Conservation (phyloP, 2,329 filamentous ascomycete genomes). For the Stagonosporopsis chrysanthemi region DNA sequence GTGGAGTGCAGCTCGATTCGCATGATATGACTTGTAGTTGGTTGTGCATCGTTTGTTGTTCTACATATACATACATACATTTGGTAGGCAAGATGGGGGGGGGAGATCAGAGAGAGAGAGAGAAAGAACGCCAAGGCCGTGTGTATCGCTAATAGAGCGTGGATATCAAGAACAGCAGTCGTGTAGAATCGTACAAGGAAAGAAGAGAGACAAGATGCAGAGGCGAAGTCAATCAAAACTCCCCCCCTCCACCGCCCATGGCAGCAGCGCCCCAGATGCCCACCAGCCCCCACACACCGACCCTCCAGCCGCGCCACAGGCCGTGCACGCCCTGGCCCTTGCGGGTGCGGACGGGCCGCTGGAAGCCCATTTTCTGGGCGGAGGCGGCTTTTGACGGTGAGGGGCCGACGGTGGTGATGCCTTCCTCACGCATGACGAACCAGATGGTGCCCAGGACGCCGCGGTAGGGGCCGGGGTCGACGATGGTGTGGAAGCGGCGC, state of each 20-base stretch:
- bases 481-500: slow-evolving; percentile 70
- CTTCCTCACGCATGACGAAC: slow-evolving; percentile 84
- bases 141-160: slow-evolving; percentile 12
- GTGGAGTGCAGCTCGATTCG: no score
- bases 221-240: slow-evolving; percentile 34
- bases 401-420: slow-evolving; percentile 55
- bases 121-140: slow-evolving; percentile 5
- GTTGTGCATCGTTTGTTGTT: no score
- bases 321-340: slow-evolving; percentile 74
- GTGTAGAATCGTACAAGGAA: not conserved
- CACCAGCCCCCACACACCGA: slow-evolving; percentile 78
- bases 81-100: no score
- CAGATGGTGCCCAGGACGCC: slow-evolving; percentile 94
- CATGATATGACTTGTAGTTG: no score
- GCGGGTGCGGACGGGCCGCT: slow-evolving; percentile 52
- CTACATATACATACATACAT: not conserved
- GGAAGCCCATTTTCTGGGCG: slow-evolving; percentile 38
- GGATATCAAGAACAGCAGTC: slow-evolving; percentile 6
- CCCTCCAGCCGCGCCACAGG: slow-evolving; percentile 77
- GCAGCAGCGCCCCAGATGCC: slow-evolving; percentile 76
- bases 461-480: slow-evolving; percentile 79
- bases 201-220: not conserved
- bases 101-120: no score
- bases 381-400: slow-evolving; percentile 34
- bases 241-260: slow-evolving; percentile 53